Evolutionary conservation across 202 grass and related monocot species (phyloP), one percentile per base, ranked within the genome.

Genomic region (Brachypodium distachyon): DNA sequence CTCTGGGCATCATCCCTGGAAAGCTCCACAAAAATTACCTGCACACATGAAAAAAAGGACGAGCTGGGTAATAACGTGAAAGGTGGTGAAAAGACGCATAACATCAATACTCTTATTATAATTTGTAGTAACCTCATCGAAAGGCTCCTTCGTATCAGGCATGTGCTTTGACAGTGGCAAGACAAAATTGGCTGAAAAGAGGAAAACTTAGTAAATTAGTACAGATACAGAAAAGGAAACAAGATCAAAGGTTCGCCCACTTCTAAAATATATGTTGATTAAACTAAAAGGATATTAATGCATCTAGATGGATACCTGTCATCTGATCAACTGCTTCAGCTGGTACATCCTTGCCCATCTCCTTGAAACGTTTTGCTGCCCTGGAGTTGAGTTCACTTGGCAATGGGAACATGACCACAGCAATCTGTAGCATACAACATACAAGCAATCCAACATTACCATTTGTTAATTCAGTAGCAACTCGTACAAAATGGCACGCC

Each of bases 341-440:
- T 76, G 90, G 90, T 48, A 89, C 73, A 17, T 87, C 84, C 56
- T 93, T 89, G 67, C 90, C 87, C 90, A 82, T 93, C 49, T 93
- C 90, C 67, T 66, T 60, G 29, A 79, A 89, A 29, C 56, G 62
- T 38, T 79, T 87, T 61, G 52, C 61, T 40, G 81, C 67, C 49
- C 87, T 64, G 39, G 61, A 42, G 62, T 84, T 79, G 59, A 84
- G 84, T 28, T 89, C 90, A 87, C 48, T 84, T 78, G 77, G 61
- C 27, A 43, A 42, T 31, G 86, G 90, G 55, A 89, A 93, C 25
- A 93, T 21, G 0, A 93, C 84, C 40, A 87, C 81, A 72, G 87
- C 90, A 76, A 62, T 82, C 90, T 93, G 50, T 79, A 72, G 29
- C 50, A 79, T 34, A 19, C 1, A 83, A 8, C 36, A 58, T 3